Conservation (phyloP, 208 protist genomes). For the Phytomonas francai region DNA sequence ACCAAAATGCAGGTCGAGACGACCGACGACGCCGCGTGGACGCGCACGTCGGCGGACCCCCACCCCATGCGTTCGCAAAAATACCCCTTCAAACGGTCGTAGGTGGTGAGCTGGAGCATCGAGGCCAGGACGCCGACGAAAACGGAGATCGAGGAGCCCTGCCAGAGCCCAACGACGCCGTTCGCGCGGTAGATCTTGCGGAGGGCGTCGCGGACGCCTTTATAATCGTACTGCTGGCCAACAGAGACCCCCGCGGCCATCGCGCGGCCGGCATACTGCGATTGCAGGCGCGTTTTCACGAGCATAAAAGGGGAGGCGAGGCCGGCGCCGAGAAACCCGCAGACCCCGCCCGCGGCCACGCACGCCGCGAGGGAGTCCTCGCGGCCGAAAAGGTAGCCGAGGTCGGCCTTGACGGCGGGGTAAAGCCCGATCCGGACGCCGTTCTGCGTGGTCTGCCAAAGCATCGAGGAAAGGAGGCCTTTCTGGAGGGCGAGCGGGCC, state of each 20-base stretch:
- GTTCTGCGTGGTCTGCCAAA: constrained; percentile 58
- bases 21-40: constrained; percentile 34
- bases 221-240: constrained; percentile 50
- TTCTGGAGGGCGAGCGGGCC: constrained; percentile 46
- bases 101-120: constrained; percentile 35
- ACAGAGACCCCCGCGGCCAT: constrained; percentile 20
- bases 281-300: constrained; percentile 70
- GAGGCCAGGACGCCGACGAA: constrained; percentile 42
- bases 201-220: constrained; percentile 29
- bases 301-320: constrained; percentile 47
- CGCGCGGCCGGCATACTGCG: too few species aligned
- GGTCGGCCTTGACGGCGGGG: constrained; percentile 23
- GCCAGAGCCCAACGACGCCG: constrained; percentile 44
- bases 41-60: constrained; percentile 23
- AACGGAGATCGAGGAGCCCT: constrained; percentile 23
- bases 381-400: constrained; percentile 11
- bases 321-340: constrained; percentile 38
- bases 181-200: constrained; percentile 23
- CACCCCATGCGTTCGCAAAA: constrained; percentile 12
- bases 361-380: constrained; percentile 17
- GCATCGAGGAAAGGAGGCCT: constrained; percentile 29
- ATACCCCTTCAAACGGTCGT: constrained; percentile 34
- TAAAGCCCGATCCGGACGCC: constrained; percentile 59
- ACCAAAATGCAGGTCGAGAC: constrained; percentile 21
- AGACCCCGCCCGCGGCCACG: constrained; percentile 15